phyloP scores from a whole-genome alignment of 352 stramenopile genomes.

The Globisporangium recalcitrans region DNA sequence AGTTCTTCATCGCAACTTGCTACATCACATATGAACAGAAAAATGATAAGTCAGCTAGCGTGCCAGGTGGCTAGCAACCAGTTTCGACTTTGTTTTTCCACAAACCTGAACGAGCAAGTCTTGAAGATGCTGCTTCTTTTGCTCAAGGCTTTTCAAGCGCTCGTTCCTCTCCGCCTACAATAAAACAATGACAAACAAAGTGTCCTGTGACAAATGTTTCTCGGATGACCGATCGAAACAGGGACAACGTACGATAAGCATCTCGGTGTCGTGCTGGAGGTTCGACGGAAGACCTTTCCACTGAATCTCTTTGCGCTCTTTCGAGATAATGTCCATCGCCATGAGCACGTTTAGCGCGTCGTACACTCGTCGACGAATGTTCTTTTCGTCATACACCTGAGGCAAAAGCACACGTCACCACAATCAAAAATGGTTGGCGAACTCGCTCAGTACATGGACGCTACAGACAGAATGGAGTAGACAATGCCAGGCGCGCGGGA shows the following conservation, averaged over 20 bases:
- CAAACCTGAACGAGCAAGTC: conserved; percentile 88
- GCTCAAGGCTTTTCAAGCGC: conserved; percentile 74
- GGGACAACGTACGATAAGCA: conserved; percentile 52
- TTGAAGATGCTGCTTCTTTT: conserved; percentile 88
- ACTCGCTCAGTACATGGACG: not conserved
- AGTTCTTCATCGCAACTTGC: conserved; percentile 94
- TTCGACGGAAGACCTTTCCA: conserved; percentile 82
- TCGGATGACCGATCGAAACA: not conserved
- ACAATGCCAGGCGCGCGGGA: not conserved
- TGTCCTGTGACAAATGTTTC: not conserved
- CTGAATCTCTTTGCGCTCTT: conserved; percentile 92
- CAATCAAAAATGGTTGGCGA: not conserved
- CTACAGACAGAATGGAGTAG: not conserved
- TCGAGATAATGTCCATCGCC: conserved; percentile 98
- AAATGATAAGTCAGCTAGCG: no score
- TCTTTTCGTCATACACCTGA: conserved; percentile 92
- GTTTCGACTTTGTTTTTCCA: not conserved
- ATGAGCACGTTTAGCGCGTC: conserved; percentile 97
- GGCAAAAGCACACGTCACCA: not conserved
- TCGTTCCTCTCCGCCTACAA: conserved; percentile 64
- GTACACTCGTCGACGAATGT: conserved; percentile 95
- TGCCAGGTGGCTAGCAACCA: no score
- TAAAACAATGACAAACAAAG: not conserved
- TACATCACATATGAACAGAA: conserved; percentile 12
- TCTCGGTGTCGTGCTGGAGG: conserved; percentile 83